Base-by-base conservation (phyloP, 2,329 filamentous ascomycete genomes). In the Aaosphaeria pasadenensis region DNA sequence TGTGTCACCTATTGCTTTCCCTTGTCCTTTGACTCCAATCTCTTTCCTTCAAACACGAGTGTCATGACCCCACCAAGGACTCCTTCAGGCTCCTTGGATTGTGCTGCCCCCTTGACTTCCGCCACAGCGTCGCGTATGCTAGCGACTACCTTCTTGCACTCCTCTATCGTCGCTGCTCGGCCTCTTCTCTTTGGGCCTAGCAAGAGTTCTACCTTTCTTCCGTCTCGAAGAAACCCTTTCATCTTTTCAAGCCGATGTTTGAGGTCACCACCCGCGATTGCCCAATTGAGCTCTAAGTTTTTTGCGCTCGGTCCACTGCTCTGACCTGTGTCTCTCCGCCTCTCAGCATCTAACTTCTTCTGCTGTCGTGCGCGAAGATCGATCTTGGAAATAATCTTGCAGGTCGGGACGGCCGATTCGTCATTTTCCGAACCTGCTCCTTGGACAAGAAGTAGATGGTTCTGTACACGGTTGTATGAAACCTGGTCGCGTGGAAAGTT, bases 221-320 rank as follows among this genome's bases (percentile, higher is more conserved):
- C 91, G 67, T 89, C 89, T 6, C 67, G 74, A 64, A 96, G 64
- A 64, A 96, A 96, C 46, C 74, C 77, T 61, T 80, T 80, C 67
- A 94, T 39, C 30, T 60, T 66, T 7, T 53, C 52, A 11, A 70
- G 32, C 28, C 66, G 45, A 66, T 88, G 85, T n/a, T 73, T 73
- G 45, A 96, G 69, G 73, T 96, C 91, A 64, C 92, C 81, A 9
- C 71, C 64, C 51, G 84, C 85, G 61, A 95, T 95, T 32, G 86
- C 85, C 91, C 91, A 97, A 69, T 90, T 92, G 59, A 97, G 59
- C 72, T 96, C 91, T n/a, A 96, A 70, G 64, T 86, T 86, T 74
- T 96, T 96, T 11, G 70, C 64, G 55, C 75, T 38, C 9, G 54
- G 54, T 4, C 51, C 58, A 5, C 54, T 45, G 7, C 53, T 46